These are phyloP conservation scores for Spongospora subterranea DNA, from an alignment of 208 protist species.

Conservation along the genomic window DNA sequence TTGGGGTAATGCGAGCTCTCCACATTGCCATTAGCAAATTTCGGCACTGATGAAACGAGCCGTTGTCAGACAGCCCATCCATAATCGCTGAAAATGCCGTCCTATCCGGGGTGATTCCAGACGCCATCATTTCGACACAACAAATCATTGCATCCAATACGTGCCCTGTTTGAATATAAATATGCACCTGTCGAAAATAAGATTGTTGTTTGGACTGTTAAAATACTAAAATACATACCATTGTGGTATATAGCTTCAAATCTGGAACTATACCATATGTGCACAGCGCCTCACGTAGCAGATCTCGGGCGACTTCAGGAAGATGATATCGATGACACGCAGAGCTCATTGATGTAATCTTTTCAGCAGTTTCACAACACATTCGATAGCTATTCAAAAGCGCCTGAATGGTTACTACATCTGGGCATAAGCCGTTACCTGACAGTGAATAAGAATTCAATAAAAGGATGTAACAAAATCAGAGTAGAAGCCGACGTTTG, in stretches of 20 bases:
- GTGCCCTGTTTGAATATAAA: conserved; percentile 13
- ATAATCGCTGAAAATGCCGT: neutral
- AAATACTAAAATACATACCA: neutral
- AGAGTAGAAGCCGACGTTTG: neutral
- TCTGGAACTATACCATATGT: conserved; percentile 23
- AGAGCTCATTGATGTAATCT: neutral
- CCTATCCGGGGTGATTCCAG: neutral
- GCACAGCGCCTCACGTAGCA: neutral
- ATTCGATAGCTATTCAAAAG: neutral
- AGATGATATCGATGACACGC: neutral
- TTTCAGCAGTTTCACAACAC: neutral
- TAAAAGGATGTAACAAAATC: neutral
- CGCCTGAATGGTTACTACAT: neutral
- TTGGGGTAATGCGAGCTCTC: neutral
- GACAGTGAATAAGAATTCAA: neutral
- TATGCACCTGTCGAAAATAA: conserved; percentile 16
- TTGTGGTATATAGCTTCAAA: conserved; percentile 12
- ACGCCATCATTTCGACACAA: conserved; percentile 10
- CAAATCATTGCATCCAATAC: neutral
- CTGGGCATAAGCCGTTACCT: conserved; percentile 8
- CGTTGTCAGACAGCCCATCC: neutral
- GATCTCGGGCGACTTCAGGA: neutral
- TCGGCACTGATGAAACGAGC: conserved; percentile 33
- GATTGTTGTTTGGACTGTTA: neutral
- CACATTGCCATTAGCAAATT: neutral